These are phyloP conservation scores for Fusarium clavum DNA, from an alignment of 2,329 filamentous ascomycete species.

Conservation along the genomic window DNA sequence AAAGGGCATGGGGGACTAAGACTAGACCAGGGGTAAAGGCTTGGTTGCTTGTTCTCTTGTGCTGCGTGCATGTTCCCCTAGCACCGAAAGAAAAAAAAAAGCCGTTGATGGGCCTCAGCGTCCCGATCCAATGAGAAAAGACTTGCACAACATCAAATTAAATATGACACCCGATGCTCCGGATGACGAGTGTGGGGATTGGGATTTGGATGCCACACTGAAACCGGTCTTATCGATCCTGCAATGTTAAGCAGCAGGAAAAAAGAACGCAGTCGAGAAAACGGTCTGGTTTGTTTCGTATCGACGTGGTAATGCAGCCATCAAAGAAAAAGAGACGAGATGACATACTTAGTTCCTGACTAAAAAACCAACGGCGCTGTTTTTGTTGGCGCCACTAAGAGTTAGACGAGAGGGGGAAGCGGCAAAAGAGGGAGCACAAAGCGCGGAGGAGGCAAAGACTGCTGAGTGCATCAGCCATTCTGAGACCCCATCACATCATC, in stretches of 20 bases:
- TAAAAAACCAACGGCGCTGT: not conserved
- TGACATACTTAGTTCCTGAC: slow-evolving; percentile 25
- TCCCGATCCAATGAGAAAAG: slow-evolving; percentile 21
- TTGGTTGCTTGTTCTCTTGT: not conserved
- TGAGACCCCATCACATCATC: slow-evolving; percentile 2
- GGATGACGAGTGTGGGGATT: slow-evolving; percentile 27
- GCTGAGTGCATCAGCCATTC: not conserved
- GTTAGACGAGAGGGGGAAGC: not conserved
- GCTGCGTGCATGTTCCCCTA: not conserved
- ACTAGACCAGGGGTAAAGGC: slow-evolving; percentile 32
- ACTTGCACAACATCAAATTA: not conserved
- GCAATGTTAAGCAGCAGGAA: slow-evolving; percentile 25
- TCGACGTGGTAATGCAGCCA: slow-evolving; percentile 9
- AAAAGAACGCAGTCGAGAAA: not conserved
- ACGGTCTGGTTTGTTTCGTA: slow-evolving; percentile 29
- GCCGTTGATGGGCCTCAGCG: slow-evolving; percentile 23
- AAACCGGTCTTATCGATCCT: slow-evolving; percentile 30
- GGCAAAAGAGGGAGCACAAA: slow-evolving; percentile 10
- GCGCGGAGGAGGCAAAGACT: not conserved
- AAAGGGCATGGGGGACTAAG: slow-evolving; percentile 12
- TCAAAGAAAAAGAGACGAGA: slow-evolving; percentile 30
- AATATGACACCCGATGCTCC: slow-evolving; percentile 21
- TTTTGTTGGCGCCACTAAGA: slow-evolving; percentile 19
- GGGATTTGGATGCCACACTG: slow-evolving; percentile 32
- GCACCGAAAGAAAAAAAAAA: not conserved